Base-by-base conservation (phyloP, 2,329 filamentous ascomycete species). In the Aureobasidium sp. region DNA sequence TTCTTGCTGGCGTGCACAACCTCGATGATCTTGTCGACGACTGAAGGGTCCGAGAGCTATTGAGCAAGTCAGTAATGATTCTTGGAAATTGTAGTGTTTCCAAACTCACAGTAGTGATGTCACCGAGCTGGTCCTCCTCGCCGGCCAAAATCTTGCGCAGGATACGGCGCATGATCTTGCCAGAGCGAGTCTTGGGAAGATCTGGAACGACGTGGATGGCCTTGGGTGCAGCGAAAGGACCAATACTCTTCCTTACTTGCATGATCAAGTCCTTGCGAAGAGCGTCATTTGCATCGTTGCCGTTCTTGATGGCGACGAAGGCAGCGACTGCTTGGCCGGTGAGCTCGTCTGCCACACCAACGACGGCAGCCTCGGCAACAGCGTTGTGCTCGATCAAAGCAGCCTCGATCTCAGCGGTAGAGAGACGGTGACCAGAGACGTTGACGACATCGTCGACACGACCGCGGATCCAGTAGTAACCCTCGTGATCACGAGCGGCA, bases 401-500 rank as follows among this genome's bases (percentile, higher is more conserved):
- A 24, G 93, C 93, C 74, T 98, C 93, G 60, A 98, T 98, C 72
- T 98, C 93, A 30, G 93, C 91, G 8, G 93, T 98, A 14, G 91
- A 97, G 58, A 98, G 79, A 69, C 93, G 86, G 72, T 98, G 93
- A 24, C 93, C 93, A 62, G 87, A 93, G 58, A 98, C 93, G 71
- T 98, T 98, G 70, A 98, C 91, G 38, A 98, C 93, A 65, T 98
- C 93, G 67, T 98, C 93, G 50, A 98, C 93, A 71, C 93, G 90
- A 60, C 93, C 93, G 58, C 93, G 88, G 69, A 98, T 98, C 93
- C 93, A 98, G 82, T 97, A 98, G 78, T 96, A 98, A 54, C 93
- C 93, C 65, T 98, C 93, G 72, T 95, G 87, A 69, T 98, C 93
- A 67, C 93, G 88, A 56, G 88, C 93, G 53, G 93, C 93, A 67